A percentile compares a stretch with the other conserved stretches of the same genome.
Conservation (phyloP, 148 eudicot species). For the Chenopodium suecicum region DNA sequence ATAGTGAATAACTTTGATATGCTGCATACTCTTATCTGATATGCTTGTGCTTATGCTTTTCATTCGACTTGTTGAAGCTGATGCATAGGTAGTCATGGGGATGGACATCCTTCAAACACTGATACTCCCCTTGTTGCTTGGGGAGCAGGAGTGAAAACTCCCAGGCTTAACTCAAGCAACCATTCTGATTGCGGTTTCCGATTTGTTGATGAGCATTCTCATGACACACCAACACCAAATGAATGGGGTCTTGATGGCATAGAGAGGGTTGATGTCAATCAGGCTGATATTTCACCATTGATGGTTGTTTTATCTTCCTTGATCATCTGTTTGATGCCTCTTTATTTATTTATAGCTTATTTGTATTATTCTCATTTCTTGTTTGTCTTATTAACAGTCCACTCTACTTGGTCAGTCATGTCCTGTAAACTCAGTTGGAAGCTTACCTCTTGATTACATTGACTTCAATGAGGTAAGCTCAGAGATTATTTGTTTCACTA, state of each 20-base stretch:
- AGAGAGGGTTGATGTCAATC: slow-evolving; percentile 94
- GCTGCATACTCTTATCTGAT: background rate
- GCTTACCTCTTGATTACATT: slow-evolving; percentile 73
- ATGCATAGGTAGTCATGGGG: slow-evolving; percentile 91
- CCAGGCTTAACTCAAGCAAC: slow-evolving; percentile 53
- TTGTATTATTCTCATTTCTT: slow-evolving; percentile 29
- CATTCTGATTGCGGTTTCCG: slow-evolving; percentile 56
- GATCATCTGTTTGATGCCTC: slow-evolving; percentile 11
- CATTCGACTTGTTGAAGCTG: slow-evolving; percentile 27
- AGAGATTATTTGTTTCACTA: slow-evolving; percentile 1
- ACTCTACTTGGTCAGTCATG: slow-evolving; percentile 91
- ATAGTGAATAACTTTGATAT: background rate
- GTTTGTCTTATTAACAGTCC: slow-evolving; percentile 57
- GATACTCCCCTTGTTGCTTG: slow-evolving; percentile 95
- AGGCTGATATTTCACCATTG: slow-evolving; percentile 95
- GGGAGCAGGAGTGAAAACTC: slow-evolving; percentile 92
- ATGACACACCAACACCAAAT: slow-evolving; percentile 70
- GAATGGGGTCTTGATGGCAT: slow-evolving; percentile 89
- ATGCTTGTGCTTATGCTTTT: background rate
- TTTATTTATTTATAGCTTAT: background rate
- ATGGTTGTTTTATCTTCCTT: slow-evolving; percentile 51
- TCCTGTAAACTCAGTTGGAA: slow-evolving; percentile 92
- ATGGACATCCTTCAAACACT: slow-evolving; percentile 91
- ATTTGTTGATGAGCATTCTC: slow-evolving; percentile 88
- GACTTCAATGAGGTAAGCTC: slow-evolving; percentile 55